Evolutionary conservation across 768 basidiomycete genomes (phyloP), one percentile per base, ranked within the genome.

Genomic region (Mycena maculata): DNA sequence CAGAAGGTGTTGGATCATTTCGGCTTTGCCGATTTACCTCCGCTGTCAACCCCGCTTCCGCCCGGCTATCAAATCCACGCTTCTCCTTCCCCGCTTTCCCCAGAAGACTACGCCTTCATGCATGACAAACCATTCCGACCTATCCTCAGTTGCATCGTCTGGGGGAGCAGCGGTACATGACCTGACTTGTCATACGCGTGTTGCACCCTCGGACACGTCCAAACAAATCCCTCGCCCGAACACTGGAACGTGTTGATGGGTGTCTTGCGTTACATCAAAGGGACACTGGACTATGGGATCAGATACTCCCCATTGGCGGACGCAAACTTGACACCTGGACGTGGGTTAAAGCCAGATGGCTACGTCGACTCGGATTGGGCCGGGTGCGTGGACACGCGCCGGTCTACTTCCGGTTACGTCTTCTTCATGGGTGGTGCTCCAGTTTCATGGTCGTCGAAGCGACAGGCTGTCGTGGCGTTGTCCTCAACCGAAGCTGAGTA

Each of bases 321-420:
- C 33, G 8, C 38, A 3, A 63, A 52, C 38, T 4, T 57, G 4
- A 23, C 25, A 53, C n/a, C n/a, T n/a, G 68, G 52, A 6, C 20
- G 28, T 16, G 65, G 72, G 10, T 71, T 50, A 77, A 64, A 66
- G 23, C 65, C 70, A 20, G 33, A 33, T 4, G 66, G 72, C 15
- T 81, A 64, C 57, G 69, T 68, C 5, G 80, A 82, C 54, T 71
- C 79, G 0, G 81, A 81, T 61, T 80, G 72, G 71, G 78, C 70
- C 7, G 65, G 65, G 9, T 66, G 76, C 62, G 31, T 57, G n/a
- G 64, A 75, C 41, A 72, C 74, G 27, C 70, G 76, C 13, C 65
- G 57, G 27, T 73, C 75, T 31, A 72, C 67, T 10, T 72, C 74
- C 0, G 79, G 77, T 1, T 79, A 78, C 60, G 61, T 74, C 5